Evolutionary conservation across 1,284 basidiomycete genomes (phyloP), one percentile per base, ranked within the genome.

Genomic region (Dichomitus squalens): DNA sequence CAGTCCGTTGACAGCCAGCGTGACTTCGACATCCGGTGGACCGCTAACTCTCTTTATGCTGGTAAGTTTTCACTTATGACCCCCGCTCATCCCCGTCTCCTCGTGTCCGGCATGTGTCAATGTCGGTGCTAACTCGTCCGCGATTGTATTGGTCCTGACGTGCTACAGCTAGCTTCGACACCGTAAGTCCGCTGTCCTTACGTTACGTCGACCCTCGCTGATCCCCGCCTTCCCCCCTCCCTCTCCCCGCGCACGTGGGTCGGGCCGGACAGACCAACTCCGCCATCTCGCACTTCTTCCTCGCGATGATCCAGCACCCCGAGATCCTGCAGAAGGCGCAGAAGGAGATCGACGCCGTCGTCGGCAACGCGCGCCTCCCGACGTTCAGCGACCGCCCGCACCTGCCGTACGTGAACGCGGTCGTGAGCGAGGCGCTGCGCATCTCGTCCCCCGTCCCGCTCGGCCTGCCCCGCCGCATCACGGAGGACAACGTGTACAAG

Each of bases 41-140:
- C 84, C 1, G 87, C 87, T 6, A 88, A 88, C 67, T 87, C 86
- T n/a, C 87, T 89, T 84, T 90, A 87, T 65, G 74, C 78, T 20
- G 76, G 75, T 67, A 25, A 39, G 61, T 49, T 8, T 9, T 4
- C 63, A 53, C 16, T 14, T 25, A n/a, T 29, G 29, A n/a, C 16
- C 18, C 41, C 41, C 23, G 16, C 12, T 14, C 27, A 43, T 7
- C 41, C 41, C 23, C 41, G 23, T 41, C 12, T 14, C n/a, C 23
- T 27, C 41, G n/a, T 23, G 41, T 44, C 16, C 21, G 29, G 25
- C 44, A 23, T 40, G 29, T 31, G 29, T 27, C 38, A 9, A 21
- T 31, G 9, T 12, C n/a, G 21, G 35, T 33, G 27, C 48, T 58
- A 43, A 50, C 48, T 29, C 44, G 46, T 41, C 43, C 33, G 29